Percentiles rank a stretch among this genome's conserved stretches.
These are phyloP conservation scores for Citrus glauca DNA, from an alignment of 345 rosid genomes.

Conservation along the genomic window DNA sequence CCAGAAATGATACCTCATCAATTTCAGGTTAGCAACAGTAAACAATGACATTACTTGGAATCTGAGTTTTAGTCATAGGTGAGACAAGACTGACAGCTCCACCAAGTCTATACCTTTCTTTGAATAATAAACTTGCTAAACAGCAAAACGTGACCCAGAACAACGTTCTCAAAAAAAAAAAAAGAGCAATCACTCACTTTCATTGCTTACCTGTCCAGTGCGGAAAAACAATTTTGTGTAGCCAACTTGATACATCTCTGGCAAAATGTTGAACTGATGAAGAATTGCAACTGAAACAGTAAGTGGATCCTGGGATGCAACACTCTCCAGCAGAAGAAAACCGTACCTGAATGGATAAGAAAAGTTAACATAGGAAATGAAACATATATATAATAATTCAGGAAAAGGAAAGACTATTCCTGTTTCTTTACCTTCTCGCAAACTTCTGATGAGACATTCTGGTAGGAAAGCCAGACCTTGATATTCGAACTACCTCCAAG, in stretches of 20 bases:
- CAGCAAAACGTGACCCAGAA: not conserved
- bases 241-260: conserved; percentile 99
- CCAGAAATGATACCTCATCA: not conserved
- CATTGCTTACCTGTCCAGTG: conserved; percentile 77
- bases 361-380: not conserved
- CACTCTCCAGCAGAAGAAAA: conserved; percentile 80
- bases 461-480: conserved; percentile 97
- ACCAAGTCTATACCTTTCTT: not conserved
- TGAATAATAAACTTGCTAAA: not conserved
- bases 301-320: conserved; percentile 84
- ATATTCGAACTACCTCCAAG: conserved; percentile 95
- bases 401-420: not conserved
- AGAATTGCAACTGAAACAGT: conserved; percentile 97
- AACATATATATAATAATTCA: not conserved
- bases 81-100: not conserved
- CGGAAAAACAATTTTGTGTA: conserved; percentile 96
- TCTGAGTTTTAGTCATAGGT: not conserved
- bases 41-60: not conserved
- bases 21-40: not conserved
- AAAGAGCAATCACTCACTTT: not conserved
- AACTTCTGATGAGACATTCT: conserved; percentile 97
- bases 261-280: conserved; percentile 92
- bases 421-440: conserved; percentile 64
- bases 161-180: not conserved
- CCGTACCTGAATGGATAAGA: conserved; percentile 64